phyloP scores from a whole-genome alignment of 2,329 filamentous ascomycete genomes.

The Venturia carpophila region DNA sequence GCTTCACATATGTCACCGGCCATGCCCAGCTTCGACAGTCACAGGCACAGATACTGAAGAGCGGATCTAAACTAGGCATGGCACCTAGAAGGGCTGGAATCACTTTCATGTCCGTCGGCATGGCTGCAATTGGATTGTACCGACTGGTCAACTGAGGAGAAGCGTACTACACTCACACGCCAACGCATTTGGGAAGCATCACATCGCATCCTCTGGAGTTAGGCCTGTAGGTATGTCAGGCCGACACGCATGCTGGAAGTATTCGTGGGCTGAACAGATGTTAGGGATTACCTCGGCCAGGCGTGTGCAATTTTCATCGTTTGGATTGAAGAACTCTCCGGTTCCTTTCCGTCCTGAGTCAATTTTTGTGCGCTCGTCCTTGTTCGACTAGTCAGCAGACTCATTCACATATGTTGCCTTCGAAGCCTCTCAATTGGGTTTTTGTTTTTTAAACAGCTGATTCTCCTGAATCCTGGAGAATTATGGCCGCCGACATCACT shows the following conservation, averaged over 20 bases:
- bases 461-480: not conserved
- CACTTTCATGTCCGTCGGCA: conserved; percentile 55
- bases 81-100: conserved; percentile 61
- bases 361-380: not conserved
- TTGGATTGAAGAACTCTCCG: not conserved
- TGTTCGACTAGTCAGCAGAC: not conserved
- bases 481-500: not conserved
- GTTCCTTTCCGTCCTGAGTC: not conserved
- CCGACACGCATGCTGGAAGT: not conserved
- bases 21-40: conserved; percentile 63
- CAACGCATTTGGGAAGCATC: not conserved
- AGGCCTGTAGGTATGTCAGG: not conserved
- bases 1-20: conserved; percentile 70
- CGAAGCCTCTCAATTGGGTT: not conserved
- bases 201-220: not conserved
- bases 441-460: not conserved
- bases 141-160: conserved; percentile 36
- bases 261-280: not conserved
- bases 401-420: not conserved
- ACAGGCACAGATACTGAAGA: conserved; percentile 55
- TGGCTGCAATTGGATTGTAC: conserved; percentile 65
- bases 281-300: not conserved
- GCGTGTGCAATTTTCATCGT: not conserved
- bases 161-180: not conserved
- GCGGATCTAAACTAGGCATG: conserved; percentile 65